Conservation (phyloP, 495 filamentous ascomycete species). For the Talaromyces adpressus region DNA sequence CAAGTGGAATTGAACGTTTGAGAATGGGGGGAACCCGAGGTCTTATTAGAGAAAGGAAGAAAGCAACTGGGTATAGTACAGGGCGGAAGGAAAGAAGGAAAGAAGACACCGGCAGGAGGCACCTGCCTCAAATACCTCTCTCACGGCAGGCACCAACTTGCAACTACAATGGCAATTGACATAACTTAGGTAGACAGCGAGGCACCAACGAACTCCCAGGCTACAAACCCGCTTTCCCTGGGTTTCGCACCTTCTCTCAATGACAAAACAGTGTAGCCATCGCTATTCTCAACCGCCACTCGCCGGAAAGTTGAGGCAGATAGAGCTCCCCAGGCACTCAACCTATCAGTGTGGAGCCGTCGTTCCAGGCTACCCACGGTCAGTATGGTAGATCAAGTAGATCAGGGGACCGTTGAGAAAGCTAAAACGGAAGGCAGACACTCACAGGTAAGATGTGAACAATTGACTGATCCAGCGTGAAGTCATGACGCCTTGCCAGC, state of each 20-base stretch:
- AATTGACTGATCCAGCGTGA: conserved; percentile 33
- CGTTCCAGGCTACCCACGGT: not conserved
- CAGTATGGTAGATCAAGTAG: not conserved
- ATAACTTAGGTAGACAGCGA: conserved; percentile 12
- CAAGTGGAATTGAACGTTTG: not conserved
- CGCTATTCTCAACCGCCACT: conserved; percentile 31
- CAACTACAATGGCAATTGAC: not conserved
- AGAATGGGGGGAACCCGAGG: not conserved
- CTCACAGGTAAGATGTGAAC: conserved; percentile 35
- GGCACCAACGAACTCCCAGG: conserved; percentile 35
- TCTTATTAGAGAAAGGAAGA: not conserved
- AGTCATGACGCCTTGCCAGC: conserved; percentile 42
- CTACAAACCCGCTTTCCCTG: conserved; percentile 14
- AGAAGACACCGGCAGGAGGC: not conserved
- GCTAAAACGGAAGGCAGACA: not conserved
- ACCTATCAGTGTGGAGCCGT: not conserved
- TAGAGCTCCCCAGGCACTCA: conserved; percentile 33
- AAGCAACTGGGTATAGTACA: not conserved
- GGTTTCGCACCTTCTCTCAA: conserved; percentile 14
- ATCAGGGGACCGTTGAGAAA: not conserved
- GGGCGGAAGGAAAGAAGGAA: not conserved
- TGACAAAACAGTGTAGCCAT: conserved; percentile 40
- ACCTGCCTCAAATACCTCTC: not conserved
- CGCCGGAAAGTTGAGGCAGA: conserved; percentile 28
- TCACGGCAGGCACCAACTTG: not conserved